A percentile compares a stretch with the other conserved stretches of the same genome.
Evolutionary conservation across 78 protist species (phyloP).

Genomic region (Capsaspora owczarzaki): DNA sequence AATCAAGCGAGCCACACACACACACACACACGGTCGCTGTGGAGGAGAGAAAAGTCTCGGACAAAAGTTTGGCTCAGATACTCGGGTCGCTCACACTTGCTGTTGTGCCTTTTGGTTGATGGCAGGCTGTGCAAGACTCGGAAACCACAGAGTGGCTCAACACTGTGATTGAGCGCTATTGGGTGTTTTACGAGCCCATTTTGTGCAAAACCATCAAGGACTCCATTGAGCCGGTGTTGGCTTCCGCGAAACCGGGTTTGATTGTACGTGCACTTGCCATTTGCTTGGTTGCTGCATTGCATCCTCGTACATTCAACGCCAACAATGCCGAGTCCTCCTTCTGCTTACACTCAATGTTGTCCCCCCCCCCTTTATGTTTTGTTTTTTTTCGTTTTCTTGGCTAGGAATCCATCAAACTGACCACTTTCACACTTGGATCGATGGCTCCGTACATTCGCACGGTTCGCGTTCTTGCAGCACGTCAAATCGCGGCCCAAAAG

Average conservation of each 20-base stretch:
- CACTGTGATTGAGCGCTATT: background rate
- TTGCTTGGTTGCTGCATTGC: background rate
- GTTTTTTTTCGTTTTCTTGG: no score
- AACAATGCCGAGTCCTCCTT: background rate
- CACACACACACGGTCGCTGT: no score
- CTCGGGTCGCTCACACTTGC: no score
- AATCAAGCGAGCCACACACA: no score
- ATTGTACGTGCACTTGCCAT: background rate
- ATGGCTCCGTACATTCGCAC: background rate
- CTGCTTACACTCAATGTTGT: background rate
- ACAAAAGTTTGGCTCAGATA: no score
- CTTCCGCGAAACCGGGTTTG: background rate
- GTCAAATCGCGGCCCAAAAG: no score
- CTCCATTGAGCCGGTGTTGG: background rate
- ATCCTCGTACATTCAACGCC: background rate
- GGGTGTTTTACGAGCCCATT: background rate
- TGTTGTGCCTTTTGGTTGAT: no score
- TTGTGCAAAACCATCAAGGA: background rate
- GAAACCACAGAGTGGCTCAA: background rate
- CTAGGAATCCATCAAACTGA: background rate
- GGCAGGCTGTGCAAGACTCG: no score
- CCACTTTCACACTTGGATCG: background rate
- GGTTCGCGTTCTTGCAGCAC: background rate
- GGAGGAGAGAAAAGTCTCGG: no score
- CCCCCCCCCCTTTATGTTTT: no score